Conservation (phyloP, 2,329 filamentous ascomycete species). For the Talaromyces piceae region DNA sequence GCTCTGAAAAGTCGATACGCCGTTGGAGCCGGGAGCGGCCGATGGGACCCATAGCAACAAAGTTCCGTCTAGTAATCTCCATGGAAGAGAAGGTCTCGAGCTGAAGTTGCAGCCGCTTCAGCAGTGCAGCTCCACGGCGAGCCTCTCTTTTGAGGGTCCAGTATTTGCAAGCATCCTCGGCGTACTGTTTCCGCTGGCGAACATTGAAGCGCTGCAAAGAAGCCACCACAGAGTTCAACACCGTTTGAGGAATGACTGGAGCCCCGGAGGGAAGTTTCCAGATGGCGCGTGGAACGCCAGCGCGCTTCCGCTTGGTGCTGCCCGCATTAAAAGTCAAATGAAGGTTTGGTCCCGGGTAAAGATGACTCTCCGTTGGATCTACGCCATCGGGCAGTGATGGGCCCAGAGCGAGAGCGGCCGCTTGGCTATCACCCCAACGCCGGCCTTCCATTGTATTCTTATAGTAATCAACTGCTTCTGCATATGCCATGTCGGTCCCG, state of each 20-base stretch:
- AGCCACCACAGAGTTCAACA: slow-evolving; percentile 77
- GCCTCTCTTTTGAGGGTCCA: slow-evolving; percentile 97
- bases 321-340: slow-evolving; percentile 48
- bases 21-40: slow-evolving; percentile 70
- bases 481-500: slow-evolving; percentile 69
- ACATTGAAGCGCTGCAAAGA: slow-evolving; percentile 77
- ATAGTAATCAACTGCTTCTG: slow-evolving; percentile 81
- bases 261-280: slow-evolving; percentile 95
- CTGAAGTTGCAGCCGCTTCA: slow-evolving; percentile 89
- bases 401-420: slow-evolving; percentile 72
- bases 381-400: slow-evolving; percentile 54
- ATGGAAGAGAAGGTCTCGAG: slow-evolving; percentile 96
- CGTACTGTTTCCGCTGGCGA: slow-evolving; percentile 82
- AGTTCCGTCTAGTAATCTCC: slow-evolving; percentile 92
- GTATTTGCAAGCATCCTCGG: slow-evolving; percentile 88
- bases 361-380: slow-evolving; percentile 40
- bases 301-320: slow-evolving; percentile 52
- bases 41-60: slow-evolving; percentile 84
- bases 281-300: slow-evolving; percentile 53
- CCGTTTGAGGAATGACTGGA: slow-evolving; percentile 82
- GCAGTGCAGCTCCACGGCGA: slow-evolving; percentile 77
- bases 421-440: slow-evolving; percentile 87
- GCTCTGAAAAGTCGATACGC: slow-evolving; percentile 81
- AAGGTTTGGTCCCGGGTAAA: slow-evolving; percentile 32
- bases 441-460: slow-evolving; percentile 79